These are phyloP conservation scores for Alternaria sp. DNA, from an alignment of 2,329 filamentous ascomycete genomes.

Conservation along the genomic window DNA sequence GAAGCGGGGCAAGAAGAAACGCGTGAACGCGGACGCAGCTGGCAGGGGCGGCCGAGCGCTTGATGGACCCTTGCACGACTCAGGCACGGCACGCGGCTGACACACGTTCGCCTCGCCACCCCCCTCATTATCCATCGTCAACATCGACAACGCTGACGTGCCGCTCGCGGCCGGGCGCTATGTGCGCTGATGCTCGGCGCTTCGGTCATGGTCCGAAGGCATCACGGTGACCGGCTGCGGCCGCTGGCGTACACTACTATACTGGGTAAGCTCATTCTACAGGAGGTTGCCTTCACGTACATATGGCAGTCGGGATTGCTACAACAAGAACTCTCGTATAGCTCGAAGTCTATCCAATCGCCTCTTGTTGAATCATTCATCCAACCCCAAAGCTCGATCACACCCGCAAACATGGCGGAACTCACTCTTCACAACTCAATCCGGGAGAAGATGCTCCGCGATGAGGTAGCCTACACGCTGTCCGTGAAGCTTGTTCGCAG, in stretches of 20 bases:
- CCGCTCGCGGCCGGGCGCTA: neutral
- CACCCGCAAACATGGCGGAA: conserved; percentile 14
- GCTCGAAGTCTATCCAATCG: neutral
- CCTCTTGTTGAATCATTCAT: neutral
- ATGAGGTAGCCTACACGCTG: conserved; percentile 40
- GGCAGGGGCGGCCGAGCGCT: neutral
- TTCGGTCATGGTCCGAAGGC: neutral
- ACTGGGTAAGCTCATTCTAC: neutral
- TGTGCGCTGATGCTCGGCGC: neutral
- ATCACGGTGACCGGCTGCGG: neutral
- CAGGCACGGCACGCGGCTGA: neutral
- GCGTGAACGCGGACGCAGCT: neutral
- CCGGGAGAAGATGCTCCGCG: conserved; percentile 36
- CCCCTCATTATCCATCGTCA: neutral
- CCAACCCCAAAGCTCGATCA: neutral
- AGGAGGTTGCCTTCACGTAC: neutral
- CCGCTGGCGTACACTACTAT: neutral
- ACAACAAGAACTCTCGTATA: neutral
- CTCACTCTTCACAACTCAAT: conserved; percentile 36
- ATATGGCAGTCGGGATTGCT: neutral
- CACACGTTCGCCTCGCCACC: neutral
- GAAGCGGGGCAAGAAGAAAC: neutral
- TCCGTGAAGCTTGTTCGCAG: conserved; percentile 44
- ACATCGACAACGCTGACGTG: neutral
- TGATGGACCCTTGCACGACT: neutral